Conservation (phyloP, 1,139 yeast species). For the Saccharomyces hybrid region DNA sequence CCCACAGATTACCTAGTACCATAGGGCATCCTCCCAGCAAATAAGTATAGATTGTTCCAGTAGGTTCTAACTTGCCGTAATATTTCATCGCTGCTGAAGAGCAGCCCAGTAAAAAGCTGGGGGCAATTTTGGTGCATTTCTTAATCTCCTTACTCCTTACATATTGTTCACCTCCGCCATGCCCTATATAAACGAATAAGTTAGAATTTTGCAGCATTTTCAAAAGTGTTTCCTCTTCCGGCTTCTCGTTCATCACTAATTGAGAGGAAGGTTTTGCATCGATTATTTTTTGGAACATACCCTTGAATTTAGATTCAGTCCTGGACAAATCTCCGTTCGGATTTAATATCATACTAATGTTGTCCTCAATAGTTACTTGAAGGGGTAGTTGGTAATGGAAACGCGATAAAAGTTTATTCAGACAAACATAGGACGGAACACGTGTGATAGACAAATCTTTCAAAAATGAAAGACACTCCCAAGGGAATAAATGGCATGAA, state of each 20-base stretch:
- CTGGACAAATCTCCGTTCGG: constrained; percentile 71
- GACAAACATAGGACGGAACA: constrained; percentile 55
- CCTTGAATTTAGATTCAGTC: constrained; percentile 57
- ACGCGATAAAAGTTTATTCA: constrained; percentile 38
- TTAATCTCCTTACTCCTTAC: constrained; percentile 46
- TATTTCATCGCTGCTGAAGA: constrained; percentile 67
- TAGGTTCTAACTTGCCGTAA: constrained; percentile 59
- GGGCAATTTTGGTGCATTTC: constrained; percentile 43
- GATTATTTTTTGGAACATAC: constrained; percentile 34
- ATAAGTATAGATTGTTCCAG: constrained; percentile 72
- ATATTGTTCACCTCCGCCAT: constrained; percentile 91
- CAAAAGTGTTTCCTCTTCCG: constrained; percentile 46
- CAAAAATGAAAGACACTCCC: constrained; percentile 73
- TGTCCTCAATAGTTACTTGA: constrained; percentile 11
- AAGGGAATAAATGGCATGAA: constrained; percentile 61
- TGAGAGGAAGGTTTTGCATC: constrained; percentile 38
- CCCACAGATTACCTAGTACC: constrained; percentile 87
- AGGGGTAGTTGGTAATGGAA: constrained; percentile 14
- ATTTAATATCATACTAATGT: constrained; percentile 48
- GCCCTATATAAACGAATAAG: constrained; percentile 79
- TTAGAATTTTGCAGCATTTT: constrained; percentile 37
- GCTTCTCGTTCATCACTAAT: constrained; percentile 48
- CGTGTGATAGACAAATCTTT: constrained; percentile 54
- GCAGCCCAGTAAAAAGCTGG: constrained; percentile 80
- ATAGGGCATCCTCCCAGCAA: constrained; percentile 73